Conservation (phyloP, 1,139 yeast genomes). For the Debaryomyces sp. region DNA sequence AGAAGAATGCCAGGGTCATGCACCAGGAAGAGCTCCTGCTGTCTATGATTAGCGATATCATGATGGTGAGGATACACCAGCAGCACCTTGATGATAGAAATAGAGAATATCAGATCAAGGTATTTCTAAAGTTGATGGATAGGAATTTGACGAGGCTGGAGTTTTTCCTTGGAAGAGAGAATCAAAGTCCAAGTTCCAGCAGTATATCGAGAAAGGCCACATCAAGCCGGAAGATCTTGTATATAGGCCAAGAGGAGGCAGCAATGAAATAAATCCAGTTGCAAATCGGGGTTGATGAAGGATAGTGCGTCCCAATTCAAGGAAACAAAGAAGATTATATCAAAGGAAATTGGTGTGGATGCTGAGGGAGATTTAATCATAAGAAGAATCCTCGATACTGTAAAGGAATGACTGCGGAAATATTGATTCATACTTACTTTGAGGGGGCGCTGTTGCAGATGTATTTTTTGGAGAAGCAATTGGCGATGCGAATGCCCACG, state of each 20-base stretch:
- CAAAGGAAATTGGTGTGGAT: not conserved
- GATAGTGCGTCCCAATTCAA: not conserved
- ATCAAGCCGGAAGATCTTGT: not conserved
- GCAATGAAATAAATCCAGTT: not conserved
- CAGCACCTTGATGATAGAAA: no score
- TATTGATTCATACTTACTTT: not conserved
- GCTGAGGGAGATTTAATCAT: not conserved
- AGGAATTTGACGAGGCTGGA: not conserved
- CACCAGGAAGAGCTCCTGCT: no score
- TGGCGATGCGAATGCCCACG: not conserved
- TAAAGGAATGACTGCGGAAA: not conserved
- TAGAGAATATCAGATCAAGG: no score
- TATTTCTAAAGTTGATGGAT: not conserved
- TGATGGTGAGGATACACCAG: no score
- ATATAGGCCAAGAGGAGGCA: not conserved
- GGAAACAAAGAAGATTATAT: not conserved
- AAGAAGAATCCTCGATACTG: not conserved
- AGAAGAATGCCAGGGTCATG: no score
- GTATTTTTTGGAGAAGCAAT: not conserved
- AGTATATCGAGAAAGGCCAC: not conserved
- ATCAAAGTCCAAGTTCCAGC: not conserved
- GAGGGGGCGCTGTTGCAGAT: not conserved
- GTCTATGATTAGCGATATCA: no score
- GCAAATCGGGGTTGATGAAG: not conserved
- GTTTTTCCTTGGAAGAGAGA: not conserved